Evolutionary conservation across 2,329 filamentous ascomycete genomes (phyloP), one percentile per base, ranked within the genome.

Genomic region (Colletotrichum cereale): DNA sequence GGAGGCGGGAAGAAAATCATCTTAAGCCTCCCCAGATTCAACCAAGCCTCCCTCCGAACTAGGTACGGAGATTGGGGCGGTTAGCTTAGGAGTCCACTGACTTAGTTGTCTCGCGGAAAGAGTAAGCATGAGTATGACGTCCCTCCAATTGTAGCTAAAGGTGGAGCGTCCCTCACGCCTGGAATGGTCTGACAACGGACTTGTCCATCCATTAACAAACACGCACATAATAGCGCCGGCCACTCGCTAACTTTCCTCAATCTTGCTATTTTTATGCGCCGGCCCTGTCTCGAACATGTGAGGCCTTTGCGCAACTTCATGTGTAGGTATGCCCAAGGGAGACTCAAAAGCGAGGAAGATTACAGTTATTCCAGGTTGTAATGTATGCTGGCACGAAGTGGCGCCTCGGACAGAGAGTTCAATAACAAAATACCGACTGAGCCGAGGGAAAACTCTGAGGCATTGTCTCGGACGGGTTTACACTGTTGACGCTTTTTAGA

Each of bases 171-270:
- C 48, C 67, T 40, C 62, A 66, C 53, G 58, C 65, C 44, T 58
- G 52, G 31, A 31, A 47, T 72, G 53, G 58, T 72, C 65, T 72
- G 69, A 72, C 66, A 64, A 63, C 60, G 44, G 65, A 36, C 47
- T 64, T 55, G 60, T 55, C 40, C 53, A 53, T 64, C 47, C 53
- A 53, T 64, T 38, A 57, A 55, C 65, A 60, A 64, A 50, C 53
- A 68, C 16, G 53, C 53, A 68, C 63, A 26, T 40, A 53, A 62
- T 58, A 63, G 57, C 67, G 63, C 31, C 42, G 34, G 57, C 53
- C 11, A 53, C 47, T 63, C 47, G 53, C 58, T 64, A 55, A 55
- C 48, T 38, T 50, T 62, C 47, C 67, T 24, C 31, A 47, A 48
- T 62, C 44, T 44, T 62, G 58, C 68, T 63, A 69, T 64, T 72